Base-by-base conservation (phyloP, 129 eudicot species). In the Helichrysum umbraculigerum region DNA sequence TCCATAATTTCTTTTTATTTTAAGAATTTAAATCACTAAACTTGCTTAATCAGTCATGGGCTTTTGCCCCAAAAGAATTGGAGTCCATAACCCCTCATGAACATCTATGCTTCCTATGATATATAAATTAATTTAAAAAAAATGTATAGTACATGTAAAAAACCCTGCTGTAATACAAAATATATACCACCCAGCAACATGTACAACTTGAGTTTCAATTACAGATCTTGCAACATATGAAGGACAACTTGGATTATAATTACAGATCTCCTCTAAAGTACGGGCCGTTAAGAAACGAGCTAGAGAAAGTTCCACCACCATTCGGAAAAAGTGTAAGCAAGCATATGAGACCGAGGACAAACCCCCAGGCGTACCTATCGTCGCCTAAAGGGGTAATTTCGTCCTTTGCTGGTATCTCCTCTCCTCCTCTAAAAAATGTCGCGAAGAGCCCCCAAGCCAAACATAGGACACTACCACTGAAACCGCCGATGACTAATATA, bases 391-490 rank as follows among this genome's bases (percentile, higher is more conserved):
- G 97, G 50, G 97, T 94, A 15, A 94, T 89, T 81, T 94, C 99
- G 66, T 94, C 99, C 73, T 85, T 89, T 19, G 97, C 97, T 0
- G 99, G 99, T 22, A 94, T 78, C 76, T 94, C 99, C 67, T 94
- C 97, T 50, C 99, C 99, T 1, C 99, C 99, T 42, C 97, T 85
- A 82, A 91, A 94, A 66, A 94, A 89, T 21, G 91, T 91, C 5
- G 97, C 88, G 20, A 94, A 94, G 19, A 94, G 88, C 70, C 97
- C 99, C 99, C 99, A 91, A 10, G 97, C 96, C 25, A 94, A 51
- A 75, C 99, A 94, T 10, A 94, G 81, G 8, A 94, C 88, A 37
- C 99, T 94, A 6, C 99, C 99, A 52, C 91, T 87, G 2, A 94
- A 66, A 19, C 96, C 99, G 32, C 99, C 99, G 2, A 94, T 83